Base-by-base conservation (phyloP, 345 rosid species). In the Syzygium oleosum region DNA sequence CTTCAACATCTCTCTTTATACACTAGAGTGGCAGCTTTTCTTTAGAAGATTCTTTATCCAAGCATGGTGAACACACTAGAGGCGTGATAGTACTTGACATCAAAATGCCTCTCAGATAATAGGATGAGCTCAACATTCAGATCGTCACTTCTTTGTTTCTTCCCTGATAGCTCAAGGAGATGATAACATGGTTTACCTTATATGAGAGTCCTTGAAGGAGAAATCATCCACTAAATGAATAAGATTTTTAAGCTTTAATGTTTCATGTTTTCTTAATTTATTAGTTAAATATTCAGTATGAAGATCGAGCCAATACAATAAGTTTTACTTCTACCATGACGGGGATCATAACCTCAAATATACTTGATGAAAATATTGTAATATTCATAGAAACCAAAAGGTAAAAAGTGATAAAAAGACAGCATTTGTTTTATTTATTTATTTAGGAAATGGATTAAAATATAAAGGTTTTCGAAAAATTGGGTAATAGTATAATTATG, bases 31-130 rank as follows among this genome's bases (percentile, higher is more conserved):
- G 91, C 86, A 84, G 84, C 95, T 86, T 56, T 89, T 93, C 91
- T 91, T 92, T 31, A 91, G 51, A 86, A 93, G 91, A 89, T 85
- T 92, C 88, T 89, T 93, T 78, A 92, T 92, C 94, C 92, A 91
- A 90, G 93, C 88, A 85, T 68, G 92, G n/a, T 90, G 90, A 89
- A 91, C 83, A 80, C 73, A 90, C 92, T 93, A 92, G 52, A 85
- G 0, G 29, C 59, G 22, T 22, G 41, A 3, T 38, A 38, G 41
- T 41, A 41, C 86, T 88, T 91, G 93, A 52, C 94, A 93, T 78
- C 88, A 90, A 88, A 93, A 91, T 85, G 91, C 92, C 89, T 91
- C 92, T 88, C 95, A 91, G 91, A 89, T 87, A 52, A 83, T 56
- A 85, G 21, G 38, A 29, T 15, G 5, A 63, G 21, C 77, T 63